Conservation (phyloP, 495 filamentous ascomycete genomes). For the Thozetella sp. region DNA sequence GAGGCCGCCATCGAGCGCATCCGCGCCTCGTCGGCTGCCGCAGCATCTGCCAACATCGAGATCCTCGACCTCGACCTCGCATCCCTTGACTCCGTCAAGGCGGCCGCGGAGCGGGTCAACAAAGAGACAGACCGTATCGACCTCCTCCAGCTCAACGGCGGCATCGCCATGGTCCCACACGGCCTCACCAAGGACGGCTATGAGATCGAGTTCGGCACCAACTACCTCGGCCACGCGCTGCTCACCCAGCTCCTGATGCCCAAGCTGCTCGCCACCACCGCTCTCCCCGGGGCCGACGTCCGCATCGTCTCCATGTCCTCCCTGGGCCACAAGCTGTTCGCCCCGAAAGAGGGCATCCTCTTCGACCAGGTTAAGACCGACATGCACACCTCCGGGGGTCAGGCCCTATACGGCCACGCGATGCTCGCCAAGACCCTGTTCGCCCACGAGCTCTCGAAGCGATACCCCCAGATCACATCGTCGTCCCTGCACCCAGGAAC, state of each 20-base stretch:
- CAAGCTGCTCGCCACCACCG: constrained; percentile 30
- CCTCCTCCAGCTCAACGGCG: constrained; percentile 65
- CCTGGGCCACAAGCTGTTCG: constrained; percentile 18
- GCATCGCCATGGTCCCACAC: constrained; percentile 53
- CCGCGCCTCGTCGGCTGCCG: neutral
- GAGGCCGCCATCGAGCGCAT: constrained; percentile 26
- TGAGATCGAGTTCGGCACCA: constrained; percentile 66
- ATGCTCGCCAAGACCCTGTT: constrained; percentile 7
- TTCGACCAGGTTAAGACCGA: constrained; percentile 32
- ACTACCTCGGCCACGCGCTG: constrained; percentile 65
- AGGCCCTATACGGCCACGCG: constrained; percentile 56
- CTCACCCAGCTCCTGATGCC: constrained; percentile 62
- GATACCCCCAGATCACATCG: constrained; percentile 53
- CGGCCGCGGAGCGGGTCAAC: constrained; percentile 8
- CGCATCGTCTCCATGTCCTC: constrained; percentile 1
- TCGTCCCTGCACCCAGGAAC: constrained; percentile 65
- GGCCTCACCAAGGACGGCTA: constrained; percentile 56
- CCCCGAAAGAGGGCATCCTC: constrained; percentile 26
- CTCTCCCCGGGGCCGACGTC: neutral
- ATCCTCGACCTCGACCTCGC: constrained; percentile 17
- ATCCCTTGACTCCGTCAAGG: constrained; percentile 12
- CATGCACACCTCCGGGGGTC: constrained; percentile 25
- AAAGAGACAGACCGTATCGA: constrained; percentile 36
- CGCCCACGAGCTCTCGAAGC: constrained; percentile 6
- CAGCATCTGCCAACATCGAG: neutral